Evolutionary conservation across 2,329 filamentous ascomycete species (phyloP).

Genomic region (Beauveria brongniartii): DNA sequence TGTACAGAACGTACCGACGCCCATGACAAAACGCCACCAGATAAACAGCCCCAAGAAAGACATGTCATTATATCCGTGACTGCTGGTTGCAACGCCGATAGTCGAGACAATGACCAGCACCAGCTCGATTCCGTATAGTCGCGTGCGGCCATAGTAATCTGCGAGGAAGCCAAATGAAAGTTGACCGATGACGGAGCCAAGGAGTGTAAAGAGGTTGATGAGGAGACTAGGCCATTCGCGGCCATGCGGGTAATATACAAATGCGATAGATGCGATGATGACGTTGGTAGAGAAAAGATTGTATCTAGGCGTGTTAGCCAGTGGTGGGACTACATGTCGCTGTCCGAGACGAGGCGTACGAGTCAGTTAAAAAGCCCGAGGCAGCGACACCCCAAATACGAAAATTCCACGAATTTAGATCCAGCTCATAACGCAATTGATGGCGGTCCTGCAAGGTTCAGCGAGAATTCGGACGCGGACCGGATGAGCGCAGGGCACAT

Average conservation of each 20-base stretch:
- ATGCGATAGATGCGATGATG: constrained; percentile 43
- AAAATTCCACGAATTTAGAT: constrained; percentile 47
- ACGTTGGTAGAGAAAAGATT: constrained; percentile 49
- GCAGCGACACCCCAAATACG: constrained; percentile 48
- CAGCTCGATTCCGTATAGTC: constrained; percentile 48
- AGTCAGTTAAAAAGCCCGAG: constrained; percentile 46
- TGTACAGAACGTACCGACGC: constrained; percentile 31
- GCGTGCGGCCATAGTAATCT: constrained; percentile 46
- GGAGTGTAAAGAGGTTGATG: constrained; percentile 44
- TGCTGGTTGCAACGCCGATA: constrained; percentile 47
- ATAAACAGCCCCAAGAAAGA: constrained; percentile 42
- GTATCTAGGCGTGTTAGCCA: constrained; percentile 28
- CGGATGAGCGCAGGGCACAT: constrained; percentile 16
- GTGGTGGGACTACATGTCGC: neutral
- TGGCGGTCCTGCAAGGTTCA: constrained; percentile 34
- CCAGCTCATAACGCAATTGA: constrained; percentile 44
- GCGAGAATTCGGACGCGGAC: constrained; percentile 1
- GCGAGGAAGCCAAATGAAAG: constrained; percentile 45
- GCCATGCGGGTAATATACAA: constrained; percentile 43
- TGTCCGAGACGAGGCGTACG: constrained; percentile 26
- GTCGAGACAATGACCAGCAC: constrained; percentile 49
- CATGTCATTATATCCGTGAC: constrained; percentile 40
- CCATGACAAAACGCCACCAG: constrained; percentile 49
- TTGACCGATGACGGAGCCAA: constrained; percentile 45
- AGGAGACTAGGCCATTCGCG: constrained; percentile 36